Conservation (phyloP, 768 basidiomycete genomes). For the Lactarius hatsudake region DNA sequence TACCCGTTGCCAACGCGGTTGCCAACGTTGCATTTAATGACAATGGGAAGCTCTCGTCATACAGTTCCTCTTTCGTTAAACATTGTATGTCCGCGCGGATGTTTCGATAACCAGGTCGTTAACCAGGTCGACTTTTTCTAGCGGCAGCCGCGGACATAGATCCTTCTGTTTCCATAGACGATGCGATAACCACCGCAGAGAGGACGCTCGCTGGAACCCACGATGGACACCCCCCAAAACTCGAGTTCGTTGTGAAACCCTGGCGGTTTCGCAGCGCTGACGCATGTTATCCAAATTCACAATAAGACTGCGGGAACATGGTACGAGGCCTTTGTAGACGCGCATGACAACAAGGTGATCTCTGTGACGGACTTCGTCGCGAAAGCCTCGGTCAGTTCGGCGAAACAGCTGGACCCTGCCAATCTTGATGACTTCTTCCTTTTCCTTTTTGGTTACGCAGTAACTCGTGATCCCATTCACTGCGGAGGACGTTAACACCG, state of each 20-base stretch:
- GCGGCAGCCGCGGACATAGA: conserved; percentile 33
- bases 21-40: conserved; percentile 46
- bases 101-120: not conserved
- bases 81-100: conserved; percentile 35
- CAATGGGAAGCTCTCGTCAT: conserved; percentile 41
- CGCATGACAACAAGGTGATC: conserved; percentile 49
- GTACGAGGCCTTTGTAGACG: conserved; percentile 60
- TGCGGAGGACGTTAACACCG: conserved; percentile 45
- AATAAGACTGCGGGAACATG: conserved; percentile 44
- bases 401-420: not conserved
- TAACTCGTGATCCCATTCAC: conserved; percentile 42
- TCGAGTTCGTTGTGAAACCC: conserved; percentile 42
- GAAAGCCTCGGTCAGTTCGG: conserved; percentile 40
- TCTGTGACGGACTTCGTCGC: conserved; percentile 52
- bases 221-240: conserved; percentile 39
- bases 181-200: conserved; percentile 41
- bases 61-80: conserved; percentile 48
- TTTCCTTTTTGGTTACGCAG: conserved; percentile 27
- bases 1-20: conserved; percentile 42
- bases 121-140: not conserved
- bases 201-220: conserved; percentile 39
- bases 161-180: conserved; percentile 37
- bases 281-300: conserved; percentile 44
- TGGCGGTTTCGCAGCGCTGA: conserved; percentile 40
- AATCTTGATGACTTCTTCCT: not conserved